Evolutionary conservation across 345 rosid genomes (phyloP), one percentile per base, ranked within the genome.

Genomic region (Sonneratia alba): DNA sequence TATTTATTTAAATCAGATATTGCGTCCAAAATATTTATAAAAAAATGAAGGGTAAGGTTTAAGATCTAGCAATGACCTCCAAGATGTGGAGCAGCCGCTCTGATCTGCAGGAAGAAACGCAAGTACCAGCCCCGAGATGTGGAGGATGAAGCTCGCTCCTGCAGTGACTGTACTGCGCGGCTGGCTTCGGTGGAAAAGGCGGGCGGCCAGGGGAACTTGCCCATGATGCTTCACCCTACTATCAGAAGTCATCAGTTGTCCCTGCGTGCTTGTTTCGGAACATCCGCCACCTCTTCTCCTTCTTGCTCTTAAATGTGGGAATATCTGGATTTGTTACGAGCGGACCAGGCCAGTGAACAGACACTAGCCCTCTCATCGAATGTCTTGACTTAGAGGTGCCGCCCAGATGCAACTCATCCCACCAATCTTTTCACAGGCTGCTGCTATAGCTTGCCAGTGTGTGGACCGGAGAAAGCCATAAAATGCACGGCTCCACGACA

Each of bases 231-330:
- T 15, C 6, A 11, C 32, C 24, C 34, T 32, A 65, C 48, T 56
- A 15, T 79, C 79, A 77, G 47, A 72, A 80, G 24, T 78, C 82
- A 47, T 79, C 66, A n/a, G 61, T 56, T 21, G 69, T 75, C 38
- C 71, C 81, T 72, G 61, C 37, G 43, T 72, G 80, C 80, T 73
- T 84, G 81, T 83, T 82, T 63, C 78, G 76, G 34, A 75, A 75
- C 77, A 70, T 68, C 64, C 85, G 72, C 79, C 83, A 70, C 70
- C 70, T 79, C 71, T 73, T 85, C 86, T 88, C 86, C 87, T 78
- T 84, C 81, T 77, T 84, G 18, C 64, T 73, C 70, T 77, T 78
- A 63, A 70, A 82, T n/a, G 73, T 69, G 12, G 86, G 85, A 62
- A 80, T 72, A 65, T 88, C 88, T 88, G 85, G 53, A 72, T 51